Evolutionary conservation across 805 yeast genomes (phyloP).

Genomic region (Maudiozyma bulderi): DNA sequence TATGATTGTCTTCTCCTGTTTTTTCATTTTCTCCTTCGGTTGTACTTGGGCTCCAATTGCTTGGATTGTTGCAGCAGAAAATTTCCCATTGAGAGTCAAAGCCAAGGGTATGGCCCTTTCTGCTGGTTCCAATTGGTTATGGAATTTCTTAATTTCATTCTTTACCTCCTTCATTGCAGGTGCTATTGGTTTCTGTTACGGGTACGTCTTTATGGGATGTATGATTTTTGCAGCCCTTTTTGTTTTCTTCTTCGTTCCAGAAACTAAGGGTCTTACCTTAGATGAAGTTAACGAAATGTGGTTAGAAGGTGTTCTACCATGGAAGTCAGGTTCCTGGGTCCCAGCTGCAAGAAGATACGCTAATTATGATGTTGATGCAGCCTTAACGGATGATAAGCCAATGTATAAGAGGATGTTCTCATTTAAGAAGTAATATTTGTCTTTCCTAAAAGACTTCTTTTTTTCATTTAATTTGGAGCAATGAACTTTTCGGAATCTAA

Average conservation of each 20-base stretch:
- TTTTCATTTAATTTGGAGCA: too few relatives aligned
- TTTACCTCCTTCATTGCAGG: conserved; percentile 54
- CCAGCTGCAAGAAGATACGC: conserved; percentile 31
- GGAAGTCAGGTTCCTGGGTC: conserved; percentile 37
- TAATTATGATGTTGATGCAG: conserved; percentile 6
- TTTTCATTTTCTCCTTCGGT: conserved; percentile 59
- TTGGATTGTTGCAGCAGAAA: conserved; percentile 46
- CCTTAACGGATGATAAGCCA: conserved; percentile 10
- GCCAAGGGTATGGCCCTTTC: conserved; percentile 45
- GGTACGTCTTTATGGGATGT: conserved; percentile 51
- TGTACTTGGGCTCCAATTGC: conserved; percentile 62
- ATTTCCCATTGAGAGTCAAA: conserved; percentile 47
- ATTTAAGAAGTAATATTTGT: background rate
- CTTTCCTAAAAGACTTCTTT: too few relatives aligned
- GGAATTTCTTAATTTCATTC: conserved; percentile 57
- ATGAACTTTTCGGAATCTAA: too few relatives aligned
- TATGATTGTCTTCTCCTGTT: conserved; percentile 57
- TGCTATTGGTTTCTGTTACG: conserved; percentile 37
- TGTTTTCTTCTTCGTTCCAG: conserved; percentile 11
- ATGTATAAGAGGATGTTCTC: conserved; percentile 8
- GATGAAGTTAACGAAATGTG: conserved; percentile 66
- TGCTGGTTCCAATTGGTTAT: conserved; percentile 48
- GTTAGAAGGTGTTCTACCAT: conserved; percentile 27
- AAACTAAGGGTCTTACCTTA: conserved; percentile 49
- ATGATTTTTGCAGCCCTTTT: conserved; percentile 45